Evolutionary conservation across 225 moss, liverwort and hornwort genomes (phyloP).

Genomic region (Marchantia paleacea): DNA sequence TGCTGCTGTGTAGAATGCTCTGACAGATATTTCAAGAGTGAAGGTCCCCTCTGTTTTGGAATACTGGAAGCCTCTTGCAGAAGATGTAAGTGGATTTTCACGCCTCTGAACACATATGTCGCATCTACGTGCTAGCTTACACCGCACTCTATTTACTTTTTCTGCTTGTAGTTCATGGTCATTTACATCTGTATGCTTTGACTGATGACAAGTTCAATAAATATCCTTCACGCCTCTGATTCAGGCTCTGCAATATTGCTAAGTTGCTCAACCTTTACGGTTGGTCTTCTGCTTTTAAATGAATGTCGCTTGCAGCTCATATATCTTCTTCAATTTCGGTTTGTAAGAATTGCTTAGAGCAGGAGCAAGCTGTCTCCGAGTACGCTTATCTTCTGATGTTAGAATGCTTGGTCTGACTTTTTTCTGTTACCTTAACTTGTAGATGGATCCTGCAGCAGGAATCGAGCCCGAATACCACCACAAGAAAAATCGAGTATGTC

Average conservation of each 20-base stretch:
- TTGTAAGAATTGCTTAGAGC: not conserved
- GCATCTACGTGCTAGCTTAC: not conserved
- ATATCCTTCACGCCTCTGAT: no score
- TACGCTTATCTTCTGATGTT: not conserved
- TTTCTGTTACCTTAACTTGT: conserved; percentile 1
- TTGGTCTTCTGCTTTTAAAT: no score
- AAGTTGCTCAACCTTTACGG: no score
- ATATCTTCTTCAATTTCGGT: not conserved
- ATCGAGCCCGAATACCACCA: conserved; percentile 97
- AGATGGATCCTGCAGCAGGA: conserved; percentile 91
- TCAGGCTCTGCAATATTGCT: no score
- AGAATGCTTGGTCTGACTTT: not conserved
- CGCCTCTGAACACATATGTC: not conserved
- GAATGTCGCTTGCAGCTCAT: not conserved
- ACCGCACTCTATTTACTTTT: no score
- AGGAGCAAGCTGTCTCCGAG: not conserved
- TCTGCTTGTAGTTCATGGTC: no score
- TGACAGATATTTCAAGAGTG: conserved; percentile 71
- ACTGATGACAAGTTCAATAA: not conserved
- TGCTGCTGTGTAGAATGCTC: conserved; percentile 49
- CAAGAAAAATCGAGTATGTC: conserved; percentile 70
- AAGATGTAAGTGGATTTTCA: conserved; percentile 51
- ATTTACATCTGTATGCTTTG: not conserved
- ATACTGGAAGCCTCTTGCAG: conserved; percentile 87
- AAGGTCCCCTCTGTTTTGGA: conserved; percentile 81